A percentile compares a stretch with the other conserved stretches of the same genome.
Evolutionary conservation across 345 rosid genomes (phyloP).

Genomic region (Hirschfeldia incana): DNA sequence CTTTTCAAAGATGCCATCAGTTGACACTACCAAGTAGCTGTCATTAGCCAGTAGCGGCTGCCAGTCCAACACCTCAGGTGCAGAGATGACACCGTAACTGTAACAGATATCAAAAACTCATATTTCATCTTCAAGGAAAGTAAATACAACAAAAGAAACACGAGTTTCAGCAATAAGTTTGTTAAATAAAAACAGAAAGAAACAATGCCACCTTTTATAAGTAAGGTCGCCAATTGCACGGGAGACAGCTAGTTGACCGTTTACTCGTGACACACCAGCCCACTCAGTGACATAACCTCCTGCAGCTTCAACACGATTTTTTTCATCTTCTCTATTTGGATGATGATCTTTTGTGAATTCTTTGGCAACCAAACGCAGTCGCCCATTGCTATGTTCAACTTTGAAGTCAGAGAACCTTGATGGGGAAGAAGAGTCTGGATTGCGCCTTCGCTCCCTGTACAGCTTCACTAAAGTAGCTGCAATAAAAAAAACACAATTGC

Average conservation of each 20-base stretch:
- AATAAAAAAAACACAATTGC: constrained; percentile 34
- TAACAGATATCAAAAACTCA: constrained; percentile 19
- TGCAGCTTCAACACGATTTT: constrained; percentile 76
- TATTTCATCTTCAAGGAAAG: constrained; percentile 7
- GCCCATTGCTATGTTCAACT: constrained; percentile 49
- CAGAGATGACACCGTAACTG: constrained; percentile 86
- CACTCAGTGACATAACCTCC: constrained; percentile 86
- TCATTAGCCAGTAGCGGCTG: constrained; percentile 64
- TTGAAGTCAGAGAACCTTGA: constrained; percentile 48
- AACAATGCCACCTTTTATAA: constrained; percentile 27
- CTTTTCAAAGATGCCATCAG: constrained; percentile 95
- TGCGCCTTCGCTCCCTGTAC: constrained; percentile 66
- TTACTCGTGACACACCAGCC: constrained; percentile 82
- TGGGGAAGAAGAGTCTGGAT: constrained; percentile 52
- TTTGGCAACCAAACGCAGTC: constrained; percentile 54
- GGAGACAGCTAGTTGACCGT: constrained; percentile 87
- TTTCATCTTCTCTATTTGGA: constrained; percentile 91
- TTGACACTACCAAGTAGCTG: constrained; percentile 84
- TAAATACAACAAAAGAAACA: constrained; percentile 9
- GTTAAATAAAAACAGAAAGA: constrained; percentile 7
- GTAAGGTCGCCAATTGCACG: constrained; percentile 83
- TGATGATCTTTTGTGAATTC: constrained; percentile 88
- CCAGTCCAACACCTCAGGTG: constrained; percentile 91
- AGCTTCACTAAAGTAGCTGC: constrained; percentile 73
- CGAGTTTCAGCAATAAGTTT: constrained; percentile 8